Evolutionary conservation across 2,329 filamentous ascomycete species (phyloP).

Genomic region (Pezicula radicicola): DNA sequence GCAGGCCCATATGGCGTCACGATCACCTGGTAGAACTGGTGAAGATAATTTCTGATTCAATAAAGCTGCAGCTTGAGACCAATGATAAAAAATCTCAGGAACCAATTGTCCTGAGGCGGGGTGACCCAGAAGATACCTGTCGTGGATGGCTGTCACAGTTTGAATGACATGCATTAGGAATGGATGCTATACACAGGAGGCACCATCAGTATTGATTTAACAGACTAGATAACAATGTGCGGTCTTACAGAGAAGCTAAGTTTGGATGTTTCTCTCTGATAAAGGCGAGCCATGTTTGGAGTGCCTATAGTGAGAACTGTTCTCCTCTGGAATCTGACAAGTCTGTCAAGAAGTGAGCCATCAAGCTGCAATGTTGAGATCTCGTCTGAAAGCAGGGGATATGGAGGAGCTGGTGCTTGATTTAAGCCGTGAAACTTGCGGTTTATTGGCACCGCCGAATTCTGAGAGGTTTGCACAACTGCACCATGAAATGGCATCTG

Average conservation of each 20-base stretch:
- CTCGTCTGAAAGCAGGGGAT: background rate
- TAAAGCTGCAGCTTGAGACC: conserved; percentile 43
- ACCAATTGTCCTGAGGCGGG: conserved; percentile 8
- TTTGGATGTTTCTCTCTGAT: conserved; percentile 31
- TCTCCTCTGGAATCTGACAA: conserved; percentile 40
- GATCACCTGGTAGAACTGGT: conserved; percentile 33
- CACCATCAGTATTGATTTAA: background rate
- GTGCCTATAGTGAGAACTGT: conserved; percentile 39
- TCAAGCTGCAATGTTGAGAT: conserved; percentile 12
- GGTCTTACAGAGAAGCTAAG: conserved; percentile 38
- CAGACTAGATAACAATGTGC: background rate
- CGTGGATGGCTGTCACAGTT: conserved; percentile 50
- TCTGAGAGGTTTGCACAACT: too few species aligned
- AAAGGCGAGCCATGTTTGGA: conserved; percentile 26
- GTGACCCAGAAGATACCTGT: conserved; percentile 35
- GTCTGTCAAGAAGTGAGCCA: conserved; percentile 25
- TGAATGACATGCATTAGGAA: conserved; percentile 51
- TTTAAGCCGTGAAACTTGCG: background rate
- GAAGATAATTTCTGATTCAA: conserved; percentile 41
- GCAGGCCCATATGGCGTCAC: conserved; percentile 46
- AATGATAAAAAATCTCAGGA: conserved; percentile 39
- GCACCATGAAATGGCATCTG: background rate
- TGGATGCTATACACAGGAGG: conserved; percentile 9
- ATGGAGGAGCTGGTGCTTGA: background rate
- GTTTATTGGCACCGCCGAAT: background rate